These are phyloP conservation scores for Fusarium algeriense DNA, from an alignment of 2,329 filamentous ascomycete genomes.

Conservation along the genomic window DNA sequence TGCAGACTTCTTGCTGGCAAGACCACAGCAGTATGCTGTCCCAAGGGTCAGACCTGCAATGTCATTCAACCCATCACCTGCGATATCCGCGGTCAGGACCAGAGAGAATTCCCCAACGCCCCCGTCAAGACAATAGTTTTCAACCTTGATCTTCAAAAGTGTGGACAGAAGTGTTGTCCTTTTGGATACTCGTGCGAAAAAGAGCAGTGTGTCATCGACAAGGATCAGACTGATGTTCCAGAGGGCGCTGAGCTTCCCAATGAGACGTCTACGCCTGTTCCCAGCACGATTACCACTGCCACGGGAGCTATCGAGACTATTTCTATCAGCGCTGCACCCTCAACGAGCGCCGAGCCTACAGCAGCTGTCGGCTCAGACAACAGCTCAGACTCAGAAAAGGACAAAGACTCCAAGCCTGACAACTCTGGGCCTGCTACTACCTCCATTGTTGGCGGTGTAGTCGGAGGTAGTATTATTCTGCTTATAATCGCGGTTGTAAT, in stretches of 20 bases:
- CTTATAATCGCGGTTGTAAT: slow-evolving; percentile 56
- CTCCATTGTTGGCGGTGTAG: slow-evolving; percentile 61
- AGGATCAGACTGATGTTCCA: slow-evolving; percentile 61
- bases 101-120: slow-evolving; percentile 65
- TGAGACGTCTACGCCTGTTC: slow-evolving; percentile 37
- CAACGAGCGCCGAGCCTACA: slow-evolving; percentile 32
- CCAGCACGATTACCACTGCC: slow-evolving; percentile 37
- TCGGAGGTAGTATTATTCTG: slow-evolving; percentile 60
- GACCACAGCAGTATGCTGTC: slow-evolving; percentile 79
- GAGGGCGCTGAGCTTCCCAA: slow-evolving; percentile 48
- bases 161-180: slow-evolving; percentile 75
- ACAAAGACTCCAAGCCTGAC: slow-evolving; percentile 19
- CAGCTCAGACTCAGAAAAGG: slow-evolving; percentile 11
- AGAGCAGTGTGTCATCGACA: slow-evolving; percentile 64
- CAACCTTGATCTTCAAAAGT: slow-evolving; percentile 66
- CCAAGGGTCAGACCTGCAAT: slow-evolving; percentile 67
- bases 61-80: slow-evolving; percentile 58
- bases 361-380: slow-evolving; percentile 25
- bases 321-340: slow-evolving; percentile 40
- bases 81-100: slow-evolving; percentile 65
- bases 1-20: slow-evolving; percentile 73
- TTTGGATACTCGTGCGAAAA: slow-evolving; percentile 75
- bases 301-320: slow-evolving; percentile 40
- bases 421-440: slow-evolving; percentile 51
- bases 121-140: slow-evolving; percentile 76